Evolutionary conservation across 176 grass and related monocot species (phyloP).

Genomic region (Aechmea fasciata): DNA sequence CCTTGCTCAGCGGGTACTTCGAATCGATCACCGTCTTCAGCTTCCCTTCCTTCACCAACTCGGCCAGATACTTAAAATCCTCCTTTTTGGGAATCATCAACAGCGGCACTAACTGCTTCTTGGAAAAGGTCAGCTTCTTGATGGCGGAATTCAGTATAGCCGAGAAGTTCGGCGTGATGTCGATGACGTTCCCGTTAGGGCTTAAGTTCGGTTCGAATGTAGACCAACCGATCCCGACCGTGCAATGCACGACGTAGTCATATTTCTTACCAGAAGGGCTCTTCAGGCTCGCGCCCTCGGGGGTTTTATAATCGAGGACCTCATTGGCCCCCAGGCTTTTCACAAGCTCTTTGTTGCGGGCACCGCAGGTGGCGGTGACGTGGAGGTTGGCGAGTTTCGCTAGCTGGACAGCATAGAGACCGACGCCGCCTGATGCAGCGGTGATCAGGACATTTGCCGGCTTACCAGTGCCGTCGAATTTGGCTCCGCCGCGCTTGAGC

Average conservation of each 20-base stretch:
- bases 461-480: constrained; percentile 21
- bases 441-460: constrained; percentile 1
- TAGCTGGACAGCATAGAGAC: constrained; percentile 1
- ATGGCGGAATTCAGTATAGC: neutral
- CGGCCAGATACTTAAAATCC: neutral
- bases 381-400: constrained; percentile 7
- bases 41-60: constrained; percentile 16
- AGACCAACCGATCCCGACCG: neutral
- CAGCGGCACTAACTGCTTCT: constrained; percentile 4
- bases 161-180: neutral
- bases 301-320: constrained; percentile 1
- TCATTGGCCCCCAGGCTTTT: constrained; percentile 9
- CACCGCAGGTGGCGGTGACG: neutral
- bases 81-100: neutral
- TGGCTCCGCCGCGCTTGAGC: constrained; percentile 21
- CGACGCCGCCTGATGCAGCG: constrained; percentile 3
- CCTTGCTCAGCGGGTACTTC: neutral
- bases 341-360: constrained; percentile 4
- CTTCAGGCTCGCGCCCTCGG: constrained; percentile 2
- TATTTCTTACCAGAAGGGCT: constrained; percentile 10
- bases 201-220: constrained; percentile 8
- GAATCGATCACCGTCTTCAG: constrained; percentile 4
- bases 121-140: constrained; percentile 12
- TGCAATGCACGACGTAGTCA: constrained; percentile 6
- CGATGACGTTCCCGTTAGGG: constrained; percentile 4